Evolutionary conservation across 768 basidiomycete species (phyloP), one percentile per base, ranked within the genome.

Genomic region (Collybia nuda): DNA sequence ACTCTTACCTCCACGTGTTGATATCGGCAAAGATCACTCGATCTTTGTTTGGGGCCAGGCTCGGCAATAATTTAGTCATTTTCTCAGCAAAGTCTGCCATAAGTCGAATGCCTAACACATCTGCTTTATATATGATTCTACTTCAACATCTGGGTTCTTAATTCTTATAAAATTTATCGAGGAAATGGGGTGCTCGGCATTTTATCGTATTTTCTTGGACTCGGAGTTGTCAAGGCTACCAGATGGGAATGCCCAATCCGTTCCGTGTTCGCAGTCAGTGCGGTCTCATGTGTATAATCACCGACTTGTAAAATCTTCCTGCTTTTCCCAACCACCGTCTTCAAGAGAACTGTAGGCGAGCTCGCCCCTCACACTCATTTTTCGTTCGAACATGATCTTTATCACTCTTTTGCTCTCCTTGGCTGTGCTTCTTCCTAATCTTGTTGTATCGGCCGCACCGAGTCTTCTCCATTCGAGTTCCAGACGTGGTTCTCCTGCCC

Each of bases 401-500:
- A 12, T 39, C 37, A 19, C 19, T 21, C 6, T 47, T 0, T 15
- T 47, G 12, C 28, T 39, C 5, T 18, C 39, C 37, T 6, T 47
- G 24, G 37, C 17, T 17, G 18, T 36, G 6, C 46, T 47, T 21
- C n/a, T 47, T 14, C 18, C 35, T 11, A 37, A 23, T 23, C 11
- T 6, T 46, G 6, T 23, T 47, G 22, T 28, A 24, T 26, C 37
- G 17, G 46, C 46, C 37, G 37, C 8, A 47, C 36, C 46, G 44
- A 32, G 48, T 38, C 21, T 50, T 47, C 9, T 52, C 47, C 42
- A 57, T 53, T 54, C 57, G 41, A 52, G 55, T 28, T 46, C 57
- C 19, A 61, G 56, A 40, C 65, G 66, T 22, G 60, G 56, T 35
- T 60, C 64, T 39, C 36, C 51, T 35, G 24, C 62, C 59, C 57